phyloP scores from a whole-genome alignment of 306 rosid species.

The Cucurbita argyrosperma region DNA sequence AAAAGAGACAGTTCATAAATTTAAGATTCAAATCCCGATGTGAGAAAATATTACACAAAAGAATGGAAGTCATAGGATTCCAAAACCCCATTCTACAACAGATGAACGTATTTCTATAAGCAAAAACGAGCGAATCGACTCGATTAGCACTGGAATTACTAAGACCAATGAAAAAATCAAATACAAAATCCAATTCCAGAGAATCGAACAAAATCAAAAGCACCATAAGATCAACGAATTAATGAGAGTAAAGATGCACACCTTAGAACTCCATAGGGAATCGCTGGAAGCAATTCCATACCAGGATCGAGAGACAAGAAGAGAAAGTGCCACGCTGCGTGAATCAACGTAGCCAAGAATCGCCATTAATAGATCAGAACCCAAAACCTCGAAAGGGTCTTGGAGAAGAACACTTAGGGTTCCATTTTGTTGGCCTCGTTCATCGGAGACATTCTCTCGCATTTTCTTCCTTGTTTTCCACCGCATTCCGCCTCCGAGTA shows the following conservation, averaged over 20 bases:
- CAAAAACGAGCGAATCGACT: neutral
- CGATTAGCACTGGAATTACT: neutral
- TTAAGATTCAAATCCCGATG: neutral
- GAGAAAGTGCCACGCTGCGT: conserved; percentile 34
- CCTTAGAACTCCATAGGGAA: conserved; percentile 29
- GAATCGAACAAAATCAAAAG: neutral
- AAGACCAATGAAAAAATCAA: neutral
- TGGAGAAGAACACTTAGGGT: neutral
- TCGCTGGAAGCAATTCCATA: conserved; percentile 26
- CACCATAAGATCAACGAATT: neutral
- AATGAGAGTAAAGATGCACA: neutral
- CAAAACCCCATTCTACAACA: neutral
- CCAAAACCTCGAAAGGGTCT: conserved; percentile 27
- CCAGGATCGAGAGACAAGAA: conserved; percentile 29
- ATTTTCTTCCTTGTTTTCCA: neutral
- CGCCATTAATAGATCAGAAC: conserved; percentile 13
- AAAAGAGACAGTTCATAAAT: neutral
- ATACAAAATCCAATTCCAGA: neutral
- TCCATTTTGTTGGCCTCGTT: neutral
- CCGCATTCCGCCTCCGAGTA: neutral
- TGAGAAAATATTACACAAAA: neutral
- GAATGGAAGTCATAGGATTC: neutral
- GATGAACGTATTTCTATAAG: neutral
- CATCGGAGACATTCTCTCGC: neutral
- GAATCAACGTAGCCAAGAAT: conserved; percentile 25